Conservation (phyloP, 2,329 filamentous ascomycete species). For the Nemania sp. region DNA sequence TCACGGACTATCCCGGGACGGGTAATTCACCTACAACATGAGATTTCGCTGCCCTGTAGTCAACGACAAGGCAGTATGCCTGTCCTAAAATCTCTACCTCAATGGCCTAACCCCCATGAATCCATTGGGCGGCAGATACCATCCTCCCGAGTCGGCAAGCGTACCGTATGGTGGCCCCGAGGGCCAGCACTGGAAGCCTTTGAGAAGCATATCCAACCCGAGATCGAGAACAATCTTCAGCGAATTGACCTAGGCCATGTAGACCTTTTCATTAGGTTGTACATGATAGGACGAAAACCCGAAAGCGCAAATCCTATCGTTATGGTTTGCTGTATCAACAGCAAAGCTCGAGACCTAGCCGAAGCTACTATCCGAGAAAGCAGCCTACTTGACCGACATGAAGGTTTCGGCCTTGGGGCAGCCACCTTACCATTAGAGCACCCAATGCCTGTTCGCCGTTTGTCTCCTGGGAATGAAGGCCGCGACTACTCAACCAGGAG, state of each 20-base stretch:
- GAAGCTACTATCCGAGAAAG: constrained; percentile 29
- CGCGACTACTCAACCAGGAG: too few relatives aligned
- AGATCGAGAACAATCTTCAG: constrained; percentile 16
- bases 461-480: neutral
- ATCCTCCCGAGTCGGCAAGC: constrained; percentile 15
- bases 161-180: constrained; percentile 27
- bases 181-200: constrained; percentile 30
- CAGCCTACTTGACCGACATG: constrained; percentile 13
- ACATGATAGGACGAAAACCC: constrained; percentile 31
- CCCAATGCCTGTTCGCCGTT: constrained; percentile 17
- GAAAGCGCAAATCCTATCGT: constrained; percentile 33
- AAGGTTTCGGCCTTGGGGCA: constrained; percentile 28
- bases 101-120: constrained; percentile 24
- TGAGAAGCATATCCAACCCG: constrained; percentile 24
- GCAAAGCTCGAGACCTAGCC: constrained; percentile 10
- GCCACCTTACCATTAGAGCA: constrained; percentile 28
- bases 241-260: constrained; percentile 15
- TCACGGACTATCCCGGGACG: too few relatives aligned
- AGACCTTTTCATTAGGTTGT: constrained; percentile 32
- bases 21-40: too few relatives aligned
- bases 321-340: constrained; percentile 32
- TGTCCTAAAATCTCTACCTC: constrained; percentile 18
- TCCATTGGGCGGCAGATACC: constrained; percentile 27
- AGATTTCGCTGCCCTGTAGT: too few relatives aligned
- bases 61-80: constrained; percentile 12